These are phyloP conservation scores for Nannizzia gypsea DNA, from an alignment of 2,329 filamentous ascomycete genomes.

Conservation along the genomic window DNA sequence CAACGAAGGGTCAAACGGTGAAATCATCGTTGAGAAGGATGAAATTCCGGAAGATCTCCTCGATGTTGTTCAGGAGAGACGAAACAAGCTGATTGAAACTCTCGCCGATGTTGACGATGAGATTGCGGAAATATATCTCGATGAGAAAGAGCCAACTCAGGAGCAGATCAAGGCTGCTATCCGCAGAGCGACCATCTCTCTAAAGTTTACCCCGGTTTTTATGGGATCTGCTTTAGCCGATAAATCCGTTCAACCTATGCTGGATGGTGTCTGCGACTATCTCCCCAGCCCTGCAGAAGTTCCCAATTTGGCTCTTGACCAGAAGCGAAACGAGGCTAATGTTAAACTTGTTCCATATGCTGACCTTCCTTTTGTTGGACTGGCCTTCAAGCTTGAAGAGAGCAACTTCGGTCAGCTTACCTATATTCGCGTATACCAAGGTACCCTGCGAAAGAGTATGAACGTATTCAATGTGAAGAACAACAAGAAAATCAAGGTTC, in stretches of 20 bases:
- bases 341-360: slow-evolving; percentile 69
- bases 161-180: slow-evolving; percentile 87
- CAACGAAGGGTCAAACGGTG: slow-evolving; percentile 74
- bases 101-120: slow-evolving; percentile 96
- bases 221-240: slow-evolving; percentile 95
- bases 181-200: slow-evolving; percentile 71
- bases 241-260: slow-evolving; percentile 90
- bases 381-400: slow-evolving; percentile 98
- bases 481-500: slow-evolving; percentile 92
- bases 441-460: slow-evolving; percentile 72
- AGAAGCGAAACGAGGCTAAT: slow-evolving; percentile 60
- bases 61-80: slow-evolving; percentile 67
- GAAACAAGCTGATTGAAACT: slow-evolving; percentile 79
- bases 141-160: slow-evolving; percentile 66
- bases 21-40: slow-evolving; percentile 61
- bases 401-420: slow-evolving; percentile 97
- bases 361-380: slow-evolving; percentile 80
- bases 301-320: slow-evolving; percentile 79
- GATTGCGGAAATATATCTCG: slow-evolving; percentile 88
- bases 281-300: slow-evolving; percentile 86
- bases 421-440: slow-evolving; percentile 97
- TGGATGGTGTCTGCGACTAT: slow-evolving; percentile 92
- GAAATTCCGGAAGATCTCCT: slow-evolving; percentile 72
- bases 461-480: slow-evolving; percentile 89
- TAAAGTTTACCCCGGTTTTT: slow-evolving; percentile 87